Conservation (phyloP, 768 basidiomycete genomes). For the Mycena chlorophos region DNA sequence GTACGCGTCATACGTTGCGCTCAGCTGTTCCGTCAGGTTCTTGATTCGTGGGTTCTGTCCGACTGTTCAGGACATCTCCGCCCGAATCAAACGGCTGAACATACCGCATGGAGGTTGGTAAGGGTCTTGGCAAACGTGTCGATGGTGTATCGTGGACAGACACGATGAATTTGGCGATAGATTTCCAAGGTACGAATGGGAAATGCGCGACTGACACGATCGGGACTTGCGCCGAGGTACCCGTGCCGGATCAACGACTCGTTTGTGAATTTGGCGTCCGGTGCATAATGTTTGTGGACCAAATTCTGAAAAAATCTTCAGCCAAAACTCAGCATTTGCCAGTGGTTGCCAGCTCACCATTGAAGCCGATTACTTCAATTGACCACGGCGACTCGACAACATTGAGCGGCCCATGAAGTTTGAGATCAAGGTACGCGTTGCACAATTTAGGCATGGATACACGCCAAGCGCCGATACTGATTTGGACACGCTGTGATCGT, state of each 20-base stretch:
- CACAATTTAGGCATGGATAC: neutral
- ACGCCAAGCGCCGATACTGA: neutral
- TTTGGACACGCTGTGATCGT: neutral
- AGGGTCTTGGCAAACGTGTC: neutral
- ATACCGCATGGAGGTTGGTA: neutral
- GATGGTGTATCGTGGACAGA: slow-evolving; percentile 1
- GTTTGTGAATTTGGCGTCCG: neutral
- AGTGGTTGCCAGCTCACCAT: neutral
- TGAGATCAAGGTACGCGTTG: slow-evolving; percentile 2
- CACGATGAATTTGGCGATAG: slow-evolving; percentile 6
- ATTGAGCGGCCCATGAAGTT: neutral
- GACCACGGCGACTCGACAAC: neutral
- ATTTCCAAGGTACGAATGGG: neutral
- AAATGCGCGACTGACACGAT: neutral
- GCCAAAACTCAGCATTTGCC: neutral
- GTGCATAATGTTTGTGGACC: neutral
- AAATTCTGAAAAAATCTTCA: neutral
- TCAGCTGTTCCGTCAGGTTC: neutral
- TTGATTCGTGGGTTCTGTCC: neutral
- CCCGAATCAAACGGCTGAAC: neutral
- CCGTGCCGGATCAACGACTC: slow-evolving; percentile 1
- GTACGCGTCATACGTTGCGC: slow-evolving; percentile 3
- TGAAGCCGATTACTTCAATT: neutral
- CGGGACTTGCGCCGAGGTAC: neutral
- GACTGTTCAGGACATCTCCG: neutral